A percentile compares a stretch with the other conserved stretches of the same genome.
Evolutionary conservation across 1,284 basidiomycete genomes (phyloP).

Genomic region (Apiotrichum siamense): DNA sequence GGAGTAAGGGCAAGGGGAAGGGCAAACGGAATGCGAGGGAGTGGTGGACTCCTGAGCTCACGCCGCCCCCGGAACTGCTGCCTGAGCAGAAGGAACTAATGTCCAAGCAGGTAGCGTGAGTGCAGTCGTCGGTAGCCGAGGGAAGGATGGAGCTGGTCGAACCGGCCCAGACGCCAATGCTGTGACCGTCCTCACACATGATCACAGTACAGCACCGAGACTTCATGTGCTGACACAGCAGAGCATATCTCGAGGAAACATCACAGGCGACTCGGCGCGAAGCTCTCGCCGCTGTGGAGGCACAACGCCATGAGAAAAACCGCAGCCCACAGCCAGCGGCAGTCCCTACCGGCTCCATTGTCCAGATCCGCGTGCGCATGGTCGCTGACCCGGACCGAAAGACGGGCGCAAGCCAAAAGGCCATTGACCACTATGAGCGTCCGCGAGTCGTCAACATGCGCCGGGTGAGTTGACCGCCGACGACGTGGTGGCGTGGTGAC

Average conservation of each 20-base stretch:
- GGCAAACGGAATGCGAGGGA: conserved; percentile 1
- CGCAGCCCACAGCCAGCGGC: background rate
- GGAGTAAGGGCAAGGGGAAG: conserved; percentile 4
- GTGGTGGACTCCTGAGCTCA: conserved; percentile 14
- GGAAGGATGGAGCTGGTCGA: too few relatives aligned
- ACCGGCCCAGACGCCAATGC: background rate
- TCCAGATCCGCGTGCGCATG: conserved; percentile 28
- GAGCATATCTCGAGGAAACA: background rate
- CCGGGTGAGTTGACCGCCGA: conserved; percentile 14
- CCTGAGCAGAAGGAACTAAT: conserved; percentile 9
- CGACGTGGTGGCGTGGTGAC: too few relatives aligned
- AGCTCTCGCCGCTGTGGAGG: too few relatives aligned
- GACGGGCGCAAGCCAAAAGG: conserved; percentile 17
- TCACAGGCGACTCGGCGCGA: background rate
- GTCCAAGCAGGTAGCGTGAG: background rate
- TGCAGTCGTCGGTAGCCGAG: background rate
- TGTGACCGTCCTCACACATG: background rate
- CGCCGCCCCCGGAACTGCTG: conserved; percentile 30
- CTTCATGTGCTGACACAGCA: background rate
- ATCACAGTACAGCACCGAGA: background rate
- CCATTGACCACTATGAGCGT: conserved; percentile 27
- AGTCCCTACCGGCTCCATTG: background rate
- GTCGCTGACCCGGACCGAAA: conserved; percentile 23
- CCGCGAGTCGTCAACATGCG: conserved; percentile 16
- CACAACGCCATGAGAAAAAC: background rate